Percentiles rank a stretch among this genome's conserved stretches.
These are phyloP conservation scores for Termitomyces sp. DNA, from an alignment of 768 basidiomycete species.

Conservation along the genomic window DNA sequence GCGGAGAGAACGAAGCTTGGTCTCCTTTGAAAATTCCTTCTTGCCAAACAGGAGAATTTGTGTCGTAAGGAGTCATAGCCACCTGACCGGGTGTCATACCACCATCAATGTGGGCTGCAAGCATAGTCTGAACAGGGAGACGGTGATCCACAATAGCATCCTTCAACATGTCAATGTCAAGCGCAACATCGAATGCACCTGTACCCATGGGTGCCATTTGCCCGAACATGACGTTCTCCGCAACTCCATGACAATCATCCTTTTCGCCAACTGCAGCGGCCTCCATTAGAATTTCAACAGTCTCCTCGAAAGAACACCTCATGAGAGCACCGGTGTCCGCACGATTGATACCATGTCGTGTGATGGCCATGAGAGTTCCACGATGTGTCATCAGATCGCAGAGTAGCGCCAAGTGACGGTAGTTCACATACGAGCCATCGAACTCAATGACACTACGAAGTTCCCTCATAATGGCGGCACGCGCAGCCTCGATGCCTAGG, in stretches of 20 bases:
- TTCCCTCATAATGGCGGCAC: conserved; percentile 91
- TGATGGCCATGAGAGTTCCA: conserved; percentile 94
- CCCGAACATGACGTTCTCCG: conserved; percentile 99
- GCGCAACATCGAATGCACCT: conserved; percentile 90
- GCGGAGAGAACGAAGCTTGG: conserved; percentile 90
- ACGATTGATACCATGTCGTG: conserved; percentile 98
- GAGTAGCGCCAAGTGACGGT: conserved; percentile 92
- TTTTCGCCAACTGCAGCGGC: conserved; percentile 97
- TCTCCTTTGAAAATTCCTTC: conserved; percentile 77
- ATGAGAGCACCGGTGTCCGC: conserved; percentile 98
- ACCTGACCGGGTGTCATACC: conserved; percentile 91
- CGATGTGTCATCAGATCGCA: conserved; percentile 99
- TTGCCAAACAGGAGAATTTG: conserved; percentile 81
- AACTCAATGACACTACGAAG: conserved; percentile 96
- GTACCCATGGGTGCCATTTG: conserved; percentile 99
- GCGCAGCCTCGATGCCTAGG: conserved; percentile 94
- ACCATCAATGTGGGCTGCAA: conserved; percentile 74
- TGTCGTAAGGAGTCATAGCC: conserved; percentile 96
- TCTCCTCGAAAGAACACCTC: conserved; percentile 99
- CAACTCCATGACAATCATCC: conserved; percentile 96
- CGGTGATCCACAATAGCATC: conserved; percentile 97
- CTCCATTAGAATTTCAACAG: conserved; percentile 98
- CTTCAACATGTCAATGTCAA: conserved; percentile 98
- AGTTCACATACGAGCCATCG: conserved; percentile 99
- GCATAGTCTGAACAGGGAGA: conserved; percentile 77